These are phyloP conservation scores for Mangifera indica DNA, from an alignment of 345 rosid genomes.

Conservation along the genomic window DNA sequence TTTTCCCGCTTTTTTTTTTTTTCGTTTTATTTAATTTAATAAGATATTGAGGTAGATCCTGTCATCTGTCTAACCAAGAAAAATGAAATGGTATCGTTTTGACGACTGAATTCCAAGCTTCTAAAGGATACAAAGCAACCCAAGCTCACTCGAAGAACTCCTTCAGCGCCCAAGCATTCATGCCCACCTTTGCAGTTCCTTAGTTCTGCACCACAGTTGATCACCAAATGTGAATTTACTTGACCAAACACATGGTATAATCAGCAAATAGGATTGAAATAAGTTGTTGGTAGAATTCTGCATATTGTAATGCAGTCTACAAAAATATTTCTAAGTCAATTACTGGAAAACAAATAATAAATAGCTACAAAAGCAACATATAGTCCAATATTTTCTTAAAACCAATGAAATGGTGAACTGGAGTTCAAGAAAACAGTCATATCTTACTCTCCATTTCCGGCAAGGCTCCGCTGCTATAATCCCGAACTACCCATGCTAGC, in stretches of 20 bases:
- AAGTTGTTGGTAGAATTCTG: not conserved
- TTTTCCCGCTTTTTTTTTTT: not conserved
- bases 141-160: conserved; percentile 92
- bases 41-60: not conserved
- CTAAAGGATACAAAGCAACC: conserved; percentile 95
- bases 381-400: not conserved
- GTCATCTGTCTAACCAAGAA: not conserved
- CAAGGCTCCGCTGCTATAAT: conserved; percentile 66
- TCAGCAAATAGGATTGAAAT: not conserved
- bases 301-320: not conserved
- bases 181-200: conserved; percentile 64
- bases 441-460: conserved; percentile 70
- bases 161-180: conserved; percentile 89
- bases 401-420: not conserved
- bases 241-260: not conserved
- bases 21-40: too few species aligned
- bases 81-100: not conserved
- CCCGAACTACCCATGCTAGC: conserved; percentile 89
- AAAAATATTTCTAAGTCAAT: not conserved
- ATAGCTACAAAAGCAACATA: not conserved
- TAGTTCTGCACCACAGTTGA: conserved; percentile 51
- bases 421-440: conserved; percentile 8
- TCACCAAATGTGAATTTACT: conserved; percentile 15
- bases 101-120: not conserved
- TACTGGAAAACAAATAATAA: not conserved